Evolutionary conservation across 345 rosid genomes (phyloP), one percentile per base, ranked within the genome.

Genomic region (Atalantia buxifolia): DNA sequence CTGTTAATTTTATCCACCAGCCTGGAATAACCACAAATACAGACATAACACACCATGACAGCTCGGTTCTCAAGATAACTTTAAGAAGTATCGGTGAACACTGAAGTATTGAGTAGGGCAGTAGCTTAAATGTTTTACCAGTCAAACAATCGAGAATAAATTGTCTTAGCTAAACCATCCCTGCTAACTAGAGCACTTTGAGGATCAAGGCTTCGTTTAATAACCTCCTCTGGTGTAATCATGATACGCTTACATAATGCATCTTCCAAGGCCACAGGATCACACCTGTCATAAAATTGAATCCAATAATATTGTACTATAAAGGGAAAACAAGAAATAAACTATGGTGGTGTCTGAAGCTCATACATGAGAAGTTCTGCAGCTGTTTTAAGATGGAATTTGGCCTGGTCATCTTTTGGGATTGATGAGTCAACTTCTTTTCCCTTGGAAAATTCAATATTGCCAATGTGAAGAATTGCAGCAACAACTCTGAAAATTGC

Each of bases 401-500:
- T 92, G 38, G 95, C 75, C 63, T 87, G 84, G 9, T 95, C 94
- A 82, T 95, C 94, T 83, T 91, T 92, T 7, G 93, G 97, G 56
- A 92, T 86, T 33, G 98, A 93, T 63, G 98, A 95, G 82, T 95
- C 98, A 60, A 84, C 81, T 75, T 95, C 97, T 77, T 93, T 92
- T 75, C 98, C 98, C 73, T 91, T 95, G 8, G 91, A 7, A 80
- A 95, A 92, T n/a, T 57, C 88, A 56, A 95, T 90, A 83, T 95
- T 93, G 28, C 98, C 98, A 61, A 95, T 73, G 80, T 95, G 98
- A 77, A 93, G 98, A 75, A 95, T 89, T 33, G 98, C 60, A 67
- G 98, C 98, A 31, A 95, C 97, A 76, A 95, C 98, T 83, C 98
- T 88, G 81, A 95, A 95, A 81, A 93, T 93, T 83, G 98, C 98